A percentile compares a stretch with the other conserved stretches of the same genome.
These are phyloP conservation scores for Phytophthora parvispora DNA, from an alignment of 352 stramenopile genomes.

Conservation along the genomic window DNA sequence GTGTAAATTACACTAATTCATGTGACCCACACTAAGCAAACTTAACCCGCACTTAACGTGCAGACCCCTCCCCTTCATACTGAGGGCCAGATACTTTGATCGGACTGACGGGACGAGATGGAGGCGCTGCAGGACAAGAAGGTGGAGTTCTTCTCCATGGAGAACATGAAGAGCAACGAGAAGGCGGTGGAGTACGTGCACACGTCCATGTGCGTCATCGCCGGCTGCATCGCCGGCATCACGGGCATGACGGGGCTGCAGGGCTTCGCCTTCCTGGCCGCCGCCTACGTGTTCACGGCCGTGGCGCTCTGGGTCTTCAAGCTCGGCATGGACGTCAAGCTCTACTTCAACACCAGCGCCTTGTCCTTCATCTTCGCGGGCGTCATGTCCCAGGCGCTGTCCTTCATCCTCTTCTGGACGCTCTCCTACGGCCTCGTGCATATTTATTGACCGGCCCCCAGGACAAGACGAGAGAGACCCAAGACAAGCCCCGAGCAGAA, in stretches of 20 bases:
- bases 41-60: neutral
- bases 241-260: slow-evolving; percentile 78
- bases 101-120: slow-evolving; percentile 29
- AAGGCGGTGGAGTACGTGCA: slow-evolving; percentile 81
- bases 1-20: neutral
- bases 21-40: neutral
- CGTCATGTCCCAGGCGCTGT: slow-evolving; percentile 81
- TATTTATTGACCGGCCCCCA: slow-evolving; percentile 84
- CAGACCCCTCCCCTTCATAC: neutral
- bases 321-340: slow-evolving; percentile 77
- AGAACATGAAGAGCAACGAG: slow-evolving; percentile 89
- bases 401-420: slow-evolving; percentile 93
- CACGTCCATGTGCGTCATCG: slow-evolving; percentile 88
- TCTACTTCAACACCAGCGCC: slow-evolving; percentile 85
- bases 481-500: too few species aligned
- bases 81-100: slow-evolving; percentile 1
- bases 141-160: slow-evolving; percentile 90
- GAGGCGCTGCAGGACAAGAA: slow-evolving; percentile 77
- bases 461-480: neutral
- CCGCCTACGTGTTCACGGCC: slow-evolving; percentile 75
- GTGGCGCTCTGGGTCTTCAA: slow-evolving; percentile 76
- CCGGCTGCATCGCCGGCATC: slow-evolving; percentile 85
- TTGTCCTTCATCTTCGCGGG: slow-evolving; percentile 78
- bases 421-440: slow-evolving; percentile 90
- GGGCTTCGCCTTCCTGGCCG: slow-evolving; percentile 80